These are phyloP conservation scores for Acacia acuminata DNA, from an alignment of 306 rosid genomes.

Conservation along the genomic window DNA sequence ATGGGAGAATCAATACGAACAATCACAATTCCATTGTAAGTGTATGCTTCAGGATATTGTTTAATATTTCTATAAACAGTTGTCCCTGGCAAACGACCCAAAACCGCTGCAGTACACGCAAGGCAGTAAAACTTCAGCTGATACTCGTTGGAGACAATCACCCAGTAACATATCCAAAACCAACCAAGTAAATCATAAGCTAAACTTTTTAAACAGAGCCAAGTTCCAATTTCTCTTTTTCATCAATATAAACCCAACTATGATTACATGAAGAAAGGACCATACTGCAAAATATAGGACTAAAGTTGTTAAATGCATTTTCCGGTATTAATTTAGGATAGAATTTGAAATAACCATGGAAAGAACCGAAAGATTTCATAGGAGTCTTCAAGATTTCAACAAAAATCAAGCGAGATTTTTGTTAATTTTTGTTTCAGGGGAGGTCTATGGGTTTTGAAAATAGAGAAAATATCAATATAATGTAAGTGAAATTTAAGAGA, in stretches of 20 bases:
- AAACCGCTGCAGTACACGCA: conserved; percentile 72
- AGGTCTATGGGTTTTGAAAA: not conserved
- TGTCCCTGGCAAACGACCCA: conserved; percentile 99
- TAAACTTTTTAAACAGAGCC: not conserved
- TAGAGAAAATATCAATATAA: not conserved
- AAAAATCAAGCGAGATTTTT: not conserved
- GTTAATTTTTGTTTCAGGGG: not conserved
- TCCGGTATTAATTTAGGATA: not conserved
- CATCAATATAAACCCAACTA: conserved; percentile 1
- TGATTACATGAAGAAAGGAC: not conserved
- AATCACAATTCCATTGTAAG: conserved; percentile 92
- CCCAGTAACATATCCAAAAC: not conserved
- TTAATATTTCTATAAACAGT: conserved; percentile 83
- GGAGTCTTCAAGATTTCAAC: not conserved
- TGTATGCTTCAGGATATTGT: conserved; percentile 94
- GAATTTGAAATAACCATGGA: not conserved
- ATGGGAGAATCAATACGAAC: conserved; percentile 96
- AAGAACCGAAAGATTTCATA: not conserved
- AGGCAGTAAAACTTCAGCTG: conserved; percentile 34
- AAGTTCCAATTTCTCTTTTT: not conserved
- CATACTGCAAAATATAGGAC: not conserved
- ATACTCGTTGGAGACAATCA: not conserved
- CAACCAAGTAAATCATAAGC: not conserved
- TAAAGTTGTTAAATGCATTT: not conserved
- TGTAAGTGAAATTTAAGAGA: not conserved